These are phyloP conservation scores for Suhomyces anneliseae DNA, from an alignment of 1,139 yeast species.

Conservation along the genomic window DNA sequence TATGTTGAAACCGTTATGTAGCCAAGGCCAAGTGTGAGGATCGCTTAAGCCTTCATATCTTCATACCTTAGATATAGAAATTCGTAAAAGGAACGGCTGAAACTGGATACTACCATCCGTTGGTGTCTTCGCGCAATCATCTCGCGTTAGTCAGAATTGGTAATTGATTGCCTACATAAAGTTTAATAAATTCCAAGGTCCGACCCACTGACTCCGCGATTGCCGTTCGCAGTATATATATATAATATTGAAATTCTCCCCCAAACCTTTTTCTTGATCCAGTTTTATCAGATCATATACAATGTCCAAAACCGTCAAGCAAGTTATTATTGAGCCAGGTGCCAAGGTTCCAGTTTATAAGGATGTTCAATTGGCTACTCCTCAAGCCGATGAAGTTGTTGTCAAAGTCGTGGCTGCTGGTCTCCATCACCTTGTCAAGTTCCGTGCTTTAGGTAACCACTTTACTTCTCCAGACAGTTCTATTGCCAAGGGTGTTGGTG, in stretches of 20 bases:
- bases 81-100: no score
- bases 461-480: constrained; percentile 9
- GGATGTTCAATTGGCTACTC: constrained; percentile 6
- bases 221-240: no score
- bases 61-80: no score
- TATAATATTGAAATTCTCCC: neutral
- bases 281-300: neutral
- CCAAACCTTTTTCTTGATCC: neutral
- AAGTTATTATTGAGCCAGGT: constrained; percentile 1
- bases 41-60: no score
- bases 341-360: constrained; percentile 7
- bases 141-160: no score
- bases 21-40: no score
- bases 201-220: no score
- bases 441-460: constrained; percentile 19
- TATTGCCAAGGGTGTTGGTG: constrained; percentile 12
- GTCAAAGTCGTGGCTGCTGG: constrained; percentile 20
- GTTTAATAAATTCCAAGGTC: no score
- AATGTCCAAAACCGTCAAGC: constrained; percentile 2
- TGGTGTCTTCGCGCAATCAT: no score
- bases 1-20: no score
- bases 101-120: no score
- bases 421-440: constrained; percentile 18
- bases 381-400: constrained; percentile 14
- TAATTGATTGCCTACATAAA: no score